A percentile compares a stretch with the other conserved stretches of the same genome.
Evolutionary conservation across 768 basidiomycete genomes (phyloP).

Genomic region (Boletellus emodensis): DNA sequence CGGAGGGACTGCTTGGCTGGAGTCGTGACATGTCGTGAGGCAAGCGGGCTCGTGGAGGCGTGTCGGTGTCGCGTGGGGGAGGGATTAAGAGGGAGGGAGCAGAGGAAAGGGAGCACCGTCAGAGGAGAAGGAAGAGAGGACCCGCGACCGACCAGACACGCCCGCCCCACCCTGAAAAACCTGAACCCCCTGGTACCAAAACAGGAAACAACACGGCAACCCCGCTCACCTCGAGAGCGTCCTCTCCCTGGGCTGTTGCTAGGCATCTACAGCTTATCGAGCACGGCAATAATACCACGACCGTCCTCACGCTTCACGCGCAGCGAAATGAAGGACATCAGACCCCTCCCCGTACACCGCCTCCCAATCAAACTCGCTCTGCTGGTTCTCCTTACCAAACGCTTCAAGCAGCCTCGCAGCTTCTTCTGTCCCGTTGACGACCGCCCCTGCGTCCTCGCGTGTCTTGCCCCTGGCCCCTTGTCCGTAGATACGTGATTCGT

Average conservation of each 20-base stretch:
- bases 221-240: constrained; percentile 25
- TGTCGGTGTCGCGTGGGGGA: constrained; percentile 34
- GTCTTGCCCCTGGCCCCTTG: constrained; percentile 70
- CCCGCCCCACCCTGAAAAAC: constrained; percentile 31
- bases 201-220: constrained; percentile 22
- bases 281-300: neutral
- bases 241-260: constrained; percentile 15
- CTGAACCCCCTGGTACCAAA: constrained; percentile 29
- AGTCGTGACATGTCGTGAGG: constrained; percentile 37
- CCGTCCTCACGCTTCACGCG: constrained; percentile 16
- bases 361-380: constrained; percentile 69
- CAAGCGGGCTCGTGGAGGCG: constrained; percentile 25
- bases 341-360: constrained; percentile 60
- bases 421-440: constrained; percentile 50
- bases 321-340: constrained; percentile 60
- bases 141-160: constrained; percentile 22
- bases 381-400: constrained; percentile 74
- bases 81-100: constrained; percentile 18
- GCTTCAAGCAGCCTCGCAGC: constrained; percentile 49
- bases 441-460: constrained; percentile 46
- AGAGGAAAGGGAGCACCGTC: constrained; percentile 34
- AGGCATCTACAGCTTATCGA: constrained; percentile 17
- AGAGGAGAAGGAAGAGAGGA: constrained; percentile 19
- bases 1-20: constrained; percentile 27
- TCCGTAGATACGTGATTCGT: constrained; percentile 57